Evolutionary conservation across 257 asterid species (phyloP).

Genomic region (Solanum appendiculatum): DNA sequence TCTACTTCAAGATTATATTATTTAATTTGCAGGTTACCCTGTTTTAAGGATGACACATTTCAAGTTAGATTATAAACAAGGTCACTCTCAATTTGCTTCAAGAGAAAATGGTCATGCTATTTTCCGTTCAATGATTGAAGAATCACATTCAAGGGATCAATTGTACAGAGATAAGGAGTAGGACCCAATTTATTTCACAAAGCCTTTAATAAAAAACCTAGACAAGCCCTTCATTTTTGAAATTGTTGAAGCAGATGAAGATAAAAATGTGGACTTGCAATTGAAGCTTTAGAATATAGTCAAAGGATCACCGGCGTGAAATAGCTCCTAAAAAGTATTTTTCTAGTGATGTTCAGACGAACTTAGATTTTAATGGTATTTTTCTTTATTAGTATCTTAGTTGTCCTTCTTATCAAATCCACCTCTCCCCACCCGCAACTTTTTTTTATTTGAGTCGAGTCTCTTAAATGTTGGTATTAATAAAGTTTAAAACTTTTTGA

Average conservation of each 20-base stretch:
- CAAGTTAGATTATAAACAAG: background rate
- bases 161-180: background rate
- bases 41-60: background rate
- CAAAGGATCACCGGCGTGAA: background rate
- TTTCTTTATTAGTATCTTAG: background rate
- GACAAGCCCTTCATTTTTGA: background rate
- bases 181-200: background rate
- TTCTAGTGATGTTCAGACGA: background rate
- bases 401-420: background rate
- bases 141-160: background rate
- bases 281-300: background rate
- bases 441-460: background rate
- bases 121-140: background rate
- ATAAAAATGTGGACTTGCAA: too few species aligned
- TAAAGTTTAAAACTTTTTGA: background rate
- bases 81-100: background rate
- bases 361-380: too few species aligned
- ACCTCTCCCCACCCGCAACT: background rate
- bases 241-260: too few species aligned
- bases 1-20: background rate
- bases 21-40: background rate
- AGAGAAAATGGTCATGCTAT: background rate
- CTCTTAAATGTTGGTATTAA: too few species aligned
- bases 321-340: background rate
- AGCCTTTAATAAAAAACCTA: background rate